Base-by-base conservation (phyloP, 441 rosid genomes). In the Codiaeum variegatum region DNA sequence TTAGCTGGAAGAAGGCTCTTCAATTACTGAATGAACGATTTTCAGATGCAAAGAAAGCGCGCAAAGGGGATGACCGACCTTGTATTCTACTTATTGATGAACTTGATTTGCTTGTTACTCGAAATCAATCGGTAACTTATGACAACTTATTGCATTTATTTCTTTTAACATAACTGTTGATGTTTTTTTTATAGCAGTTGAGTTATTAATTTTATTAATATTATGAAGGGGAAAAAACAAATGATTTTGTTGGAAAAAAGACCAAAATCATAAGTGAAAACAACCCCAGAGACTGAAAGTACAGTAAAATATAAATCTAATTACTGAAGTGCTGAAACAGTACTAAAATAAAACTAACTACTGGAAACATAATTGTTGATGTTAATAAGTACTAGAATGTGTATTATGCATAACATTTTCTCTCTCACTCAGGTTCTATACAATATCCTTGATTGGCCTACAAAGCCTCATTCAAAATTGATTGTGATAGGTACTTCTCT, bases 401-500 rank as follows among this genome's bases (percentile, higher is more conserved):
- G 66, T 47, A 34, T 23, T 61, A 31, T 42, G 67, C 61, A 67
- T 78, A 24, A 59, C 68, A 28, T 52, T 59, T 74, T 70, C 31
- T 69, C 21, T 76, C 61, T 73, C 6, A 62, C 73, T 31, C 83
- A 91, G 97, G 88, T 95, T 54, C 75, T 95, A 12, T 95, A 92
- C 80, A 91, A 95, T 74, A 91, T 95, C 79, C 90, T 95, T 29
- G 98, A 93, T 78, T 95, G 99, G 99, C 96, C 99, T 62, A 95
- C 92, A 32, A 95, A 84, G 82, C 90, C 92, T 55, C 75, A 88
- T 79, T 95, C 98, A 76, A 93, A 90, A 73, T 67, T 92, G 82
- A 81, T 90, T 84, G 97, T 95, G 52, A 86, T 95, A 79, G 96
- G 96, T 91, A 80, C 40, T 19, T 51, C 65, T 77, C 38, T 70